A percentile compares a stretch with the other conserved stretches of the same genome.
phyloP scores from a whole-genome alignment of 139 green algal species.

The Chlamydomonas asymmetrica region DNA sequence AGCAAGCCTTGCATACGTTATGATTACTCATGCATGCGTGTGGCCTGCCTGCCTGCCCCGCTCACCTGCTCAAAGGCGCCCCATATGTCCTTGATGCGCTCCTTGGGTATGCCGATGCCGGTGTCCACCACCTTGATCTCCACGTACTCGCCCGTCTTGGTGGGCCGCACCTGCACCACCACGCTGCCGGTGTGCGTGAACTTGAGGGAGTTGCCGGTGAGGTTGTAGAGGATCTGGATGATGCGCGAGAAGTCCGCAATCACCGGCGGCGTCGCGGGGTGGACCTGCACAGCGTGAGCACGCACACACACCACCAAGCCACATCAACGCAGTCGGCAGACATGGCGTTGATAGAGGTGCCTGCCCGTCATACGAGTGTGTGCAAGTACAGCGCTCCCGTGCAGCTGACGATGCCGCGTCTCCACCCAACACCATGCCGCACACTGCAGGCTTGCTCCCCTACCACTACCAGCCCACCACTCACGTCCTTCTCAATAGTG shows the following conservation, averaged over 20 bases:
- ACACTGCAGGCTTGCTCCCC: too few species aligned
- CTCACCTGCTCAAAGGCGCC: conserved; percentile 65
- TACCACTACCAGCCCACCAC: too few species aligned
- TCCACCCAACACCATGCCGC: too few species aligned
- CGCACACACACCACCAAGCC: too few species aligned
- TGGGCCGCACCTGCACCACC: conserved; percentile 32
- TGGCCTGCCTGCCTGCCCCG: neutral
- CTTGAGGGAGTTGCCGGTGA: conserved; percentile 48
- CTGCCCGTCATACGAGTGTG: too few species aligned
- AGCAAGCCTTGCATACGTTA: neutral
- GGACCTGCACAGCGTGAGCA: too few species aligned
- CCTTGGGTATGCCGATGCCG: conserved; percentile 60
- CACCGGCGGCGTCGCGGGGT: conserved; percentile 35
- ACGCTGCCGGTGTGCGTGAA: conserved; percentile 44
- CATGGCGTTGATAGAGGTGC: too few species aligned
- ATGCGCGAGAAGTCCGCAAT: conserved; percentile 42
- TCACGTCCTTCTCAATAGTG: conserved; percentile 34
- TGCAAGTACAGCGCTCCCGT: too few species aligned
- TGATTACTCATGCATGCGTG: too few species aligned
- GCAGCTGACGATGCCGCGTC: too few species aligned
- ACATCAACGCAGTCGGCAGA: too few species aligned
- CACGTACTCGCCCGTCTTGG: neutral
- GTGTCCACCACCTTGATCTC: conserved; percentile 51
- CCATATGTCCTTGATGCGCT: conserved; percentile 62
- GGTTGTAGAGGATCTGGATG: conserved; percentile 48